Percentiles rank a stretch among this genome's conserved stretches.
phyloP scores from a whole-genome alignment of 768 basidiomycete genomes.

The Rhizopogon vesiculosus region DNA sequence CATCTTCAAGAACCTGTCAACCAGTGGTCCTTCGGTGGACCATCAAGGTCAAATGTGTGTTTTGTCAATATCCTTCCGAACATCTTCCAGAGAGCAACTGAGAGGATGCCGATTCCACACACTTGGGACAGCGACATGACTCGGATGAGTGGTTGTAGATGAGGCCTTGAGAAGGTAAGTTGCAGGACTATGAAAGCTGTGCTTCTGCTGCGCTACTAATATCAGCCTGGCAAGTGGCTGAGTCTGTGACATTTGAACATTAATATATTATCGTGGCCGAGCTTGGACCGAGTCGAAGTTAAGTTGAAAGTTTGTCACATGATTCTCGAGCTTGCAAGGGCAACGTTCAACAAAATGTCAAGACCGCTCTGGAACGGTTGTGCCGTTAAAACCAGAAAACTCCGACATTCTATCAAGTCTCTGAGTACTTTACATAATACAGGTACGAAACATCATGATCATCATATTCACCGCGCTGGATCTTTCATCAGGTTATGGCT shows the following conservation, averaged over 20 bases:
- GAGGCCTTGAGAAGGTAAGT: too few species aligned
- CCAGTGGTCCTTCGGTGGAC: background rate
- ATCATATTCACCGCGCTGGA: background rate
- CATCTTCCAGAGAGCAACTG: background rate
- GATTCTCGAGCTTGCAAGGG: too few species aligned
- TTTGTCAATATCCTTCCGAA: background rate
- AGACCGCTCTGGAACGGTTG: slow-evolving; percentile 47
- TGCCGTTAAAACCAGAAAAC: slow-evolving; percentile 22
- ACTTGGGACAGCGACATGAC: background rate
- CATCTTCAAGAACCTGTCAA: background rate
- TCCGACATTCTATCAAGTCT: background rate
- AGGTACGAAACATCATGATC: slow-evolving; percentile 33
- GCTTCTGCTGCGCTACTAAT: too few species aligned
- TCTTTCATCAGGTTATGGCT: slow-evolving; percentile 49
- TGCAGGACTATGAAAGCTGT: too few species aligned
- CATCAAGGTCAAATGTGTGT: background rate
- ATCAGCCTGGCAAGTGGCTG: too few species aligned
- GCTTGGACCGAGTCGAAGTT: too few species aligned
- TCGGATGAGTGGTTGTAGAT: too few species aligned
- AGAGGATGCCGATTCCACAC: background rate
- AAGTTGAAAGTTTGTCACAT: too few species aligned
- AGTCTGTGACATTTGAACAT: too few species aligned
- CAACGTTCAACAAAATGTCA: slow-evolving; percentile 48
- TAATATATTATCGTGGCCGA: too few species aligned
- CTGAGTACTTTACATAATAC: slow-evolving; percentile 63